Evolutionary conservation across 192 early-diverging fungal species (phyloP).

Genomic region (Martensiomyces pterosporus): DNA sequence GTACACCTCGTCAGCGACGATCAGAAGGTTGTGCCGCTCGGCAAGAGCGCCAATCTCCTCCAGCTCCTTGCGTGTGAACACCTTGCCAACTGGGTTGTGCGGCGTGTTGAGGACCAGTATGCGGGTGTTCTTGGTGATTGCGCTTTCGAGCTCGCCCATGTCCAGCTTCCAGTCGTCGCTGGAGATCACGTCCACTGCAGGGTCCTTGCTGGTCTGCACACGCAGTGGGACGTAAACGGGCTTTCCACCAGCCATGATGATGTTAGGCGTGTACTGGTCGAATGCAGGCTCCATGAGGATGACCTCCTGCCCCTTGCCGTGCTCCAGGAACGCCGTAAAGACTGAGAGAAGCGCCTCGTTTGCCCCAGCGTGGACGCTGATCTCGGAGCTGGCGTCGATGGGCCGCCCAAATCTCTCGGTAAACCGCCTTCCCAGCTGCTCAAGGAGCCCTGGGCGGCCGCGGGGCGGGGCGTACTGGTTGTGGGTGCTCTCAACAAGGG

Average conservation of each 20-base stretch:
- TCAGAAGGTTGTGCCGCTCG: constrained; percentile 74
- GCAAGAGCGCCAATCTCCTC: constrained; percentile 72
- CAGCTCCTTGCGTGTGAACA: constrained; percentile 73
- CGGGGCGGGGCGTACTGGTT: constrained; percentile 88
- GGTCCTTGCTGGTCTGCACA: constrained; percentile 47
- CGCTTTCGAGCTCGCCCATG: constrained; percentile 68
- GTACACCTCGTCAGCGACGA: constrained; percentile 93
- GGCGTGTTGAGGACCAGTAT: constrained; percentile 94
- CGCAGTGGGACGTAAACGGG: constrained; percentile 84
- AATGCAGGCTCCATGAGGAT: constrained; percentile 96
- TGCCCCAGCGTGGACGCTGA: constrained; percentile 87
- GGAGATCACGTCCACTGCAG: constrained; percentile 52
- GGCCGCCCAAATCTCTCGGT: constrained; percentile 59
- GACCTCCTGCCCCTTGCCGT: constrained; percentile 69
- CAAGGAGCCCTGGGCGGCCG: constrained; percentile 59
- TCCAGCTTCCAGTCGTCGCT: constrained; percentile 87
- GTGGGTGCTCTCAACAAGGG: constrained; percentile 57
- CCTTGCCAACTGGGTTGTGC: constrained; percentile 90
- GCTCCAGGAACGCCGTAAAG: constrained; percentile 77
- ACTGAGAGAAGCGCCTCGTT: constrained; percentile 80
- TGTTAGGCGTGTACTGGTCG: constrained; percentile 87
- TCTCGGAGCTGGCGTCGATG: constrained; percentile 73
- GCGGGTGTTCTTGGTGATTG: constrained; percentile 74
- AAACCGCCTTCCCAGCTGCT: constrained; percentile 78
- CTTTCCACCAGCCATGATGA: constrained; percentile 81